A percentile compares a stretch with the other conserved stretches of the same genome.
Evolutionary conservation across 768 basidiomycete genomes (phyloP).

Genomic region (Trametes elegans): DNA sequence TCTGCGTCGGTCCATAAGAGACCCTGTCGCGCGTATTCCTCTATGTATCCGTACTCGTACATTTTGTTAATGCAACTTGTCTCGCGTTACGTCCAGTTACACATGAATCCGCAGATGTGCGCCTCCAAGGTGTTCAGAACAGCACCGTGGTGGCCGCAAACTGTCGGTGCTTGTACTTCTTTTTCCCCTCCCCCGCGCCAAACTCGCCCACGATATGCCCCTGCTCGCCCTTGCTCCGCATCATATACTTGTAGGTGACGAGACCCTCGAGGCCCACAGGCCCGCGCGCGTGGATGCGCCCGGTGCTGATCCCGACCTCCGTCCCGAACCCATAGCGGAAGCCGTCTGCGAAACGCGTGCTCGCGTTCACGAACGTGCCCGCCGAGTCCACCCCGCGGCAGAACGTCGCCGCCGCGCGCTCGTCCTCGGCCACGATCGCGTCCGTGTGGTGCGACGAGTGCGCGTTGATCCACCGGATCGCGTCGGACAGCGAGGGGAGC

Average conservation of each 20-base stretch:
- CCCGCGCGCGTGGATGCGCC: constrained; percentile 93
- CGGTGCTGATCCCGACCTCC: constrained; percentile 97
- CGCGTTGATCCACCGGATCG: constrained; percentile 86
- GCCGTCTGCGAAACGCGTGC: constrained; percentile 95
- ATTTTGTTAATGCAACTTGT: constrained; percentile 4
- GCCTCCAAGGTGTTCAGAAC: constrained; percentile 34
- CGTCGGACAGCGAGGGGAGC: constrained; percentile 66
- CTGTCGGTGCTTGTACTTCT: constrained; percentile 64
- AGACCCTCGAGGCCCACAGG: constrained; percentile 94
- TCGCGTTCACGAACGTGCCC: constrained; percentile 92
- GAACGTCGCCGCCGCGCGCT: constrained; percentile 63
- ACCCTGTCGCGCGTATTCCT: background rate
- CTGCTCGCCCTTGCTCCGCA: constrained; percentile 66
- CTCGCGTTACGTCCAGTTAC: background rate
- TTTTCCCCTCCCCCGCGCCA: constrained; percentile 66
- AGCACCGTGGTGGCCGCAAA: constrained; percentile 46
- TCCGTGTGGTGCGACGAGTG: constrained; percentile 98
- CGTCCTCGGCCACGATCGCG: constrained; percentile 82
- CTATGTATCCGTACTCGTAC: constrained; percentile 16
- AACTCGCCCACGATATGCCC: constrained; percentile 92
- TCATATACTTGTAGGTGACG: constrained; percentile 94
- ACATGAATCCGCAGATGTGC: background rate
- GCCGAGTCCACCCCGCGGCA: constrained; percentile 89
- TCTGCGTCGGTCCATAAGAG: background rate
- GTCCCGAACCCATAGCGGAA: constrained; percentile 97